phyloP scores from a whole-genome alignment of 768 basidiomycete species.

The Tricholoma saponaceum region DNA sequence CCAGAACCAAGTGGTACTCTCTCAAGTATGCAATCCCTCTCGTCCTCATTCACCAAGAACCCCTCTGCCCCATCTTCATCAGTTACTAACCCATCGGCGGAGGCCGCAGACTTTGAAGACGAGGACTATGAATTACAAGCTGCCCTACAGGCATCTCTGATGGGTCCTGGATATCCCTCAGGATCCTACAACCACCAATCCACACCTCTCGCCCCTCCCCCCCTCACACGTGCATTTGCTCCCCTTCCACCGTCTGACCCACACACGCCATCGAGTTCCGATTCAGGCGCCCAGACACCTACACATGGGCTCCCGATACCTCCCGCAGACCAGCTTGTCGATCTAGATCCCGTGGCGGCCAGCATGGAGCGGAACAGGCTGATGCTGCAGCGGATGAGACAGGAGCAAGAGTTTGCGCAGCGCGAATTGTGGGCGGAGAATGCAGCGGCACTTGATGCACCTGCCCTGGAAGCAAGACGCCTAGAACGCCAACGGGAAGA shows the following conservation, averaged over 20 bases:
- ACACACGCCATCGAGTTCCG: constrained; percentile 14
- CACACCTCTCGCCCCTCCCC: constrained; percentile 20
- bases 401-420: constrained; percentile 64
- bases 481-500: constrained; percentile 28
- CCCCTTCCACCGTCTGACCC: constrained; percentile 15
- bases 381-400: constrained; percentile 59
- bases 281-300: constrained; percentile 15
- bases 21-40: constrained; percentile 8
- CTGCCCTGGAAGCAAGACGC: constrained; percentile 28
- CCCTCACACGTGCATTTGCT: constrained; percentile 22
- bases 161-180: constrained; percentile 18
- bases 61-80: constrained; percentile 5
- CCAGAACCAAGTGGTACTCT: constrained; percentile 37
- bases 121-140: constrained; percentile 88
- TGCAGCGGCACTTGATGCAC: constrained; percentile 24
- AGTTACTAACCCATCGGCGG: constrained; percentile 3
- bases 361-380: constrained; percentile 62
- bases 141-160: constrained; percentile 79
- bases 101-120: constrained; percentile 55
- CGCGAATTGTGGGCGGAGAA: constrained; percentile 49
- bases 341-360: constrained; percentile 57
- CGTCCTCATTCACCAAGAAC: background rate
- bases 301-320: constrained; percentile 4
- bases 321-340: constrained; percentile 15
- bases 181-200: constrained; percentile 3